Conservation (phyloP, 495 filamentous ascomycete species). For the Daldinia grandis region DNA sequence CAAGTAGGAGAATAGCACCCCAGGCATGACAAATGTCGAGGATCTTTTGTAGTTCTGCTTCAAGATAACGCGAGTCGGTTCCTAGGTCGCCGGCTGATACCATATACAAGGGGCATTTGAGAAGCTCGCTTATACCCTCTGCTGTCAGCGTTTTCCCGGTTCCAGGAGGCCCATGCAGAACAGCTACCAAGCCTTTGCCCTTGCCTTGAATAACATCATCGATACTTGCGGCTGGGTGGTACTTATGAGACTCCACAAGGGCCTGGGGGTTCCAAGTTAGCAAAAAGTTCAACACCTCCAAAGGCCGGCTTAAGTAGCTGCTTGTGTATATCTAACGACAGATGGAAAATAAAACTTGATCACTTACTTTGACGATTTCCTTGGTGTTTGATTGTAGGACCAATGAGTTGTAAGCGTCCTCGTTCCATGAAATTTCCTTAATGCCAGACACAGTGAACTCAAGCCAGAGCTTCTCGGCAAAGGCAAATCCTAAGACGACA, state of each 20-base stretch:
- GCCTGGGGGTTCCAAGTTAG: conserved; percentile 50
- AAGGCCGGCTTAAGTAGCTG: not conserved
- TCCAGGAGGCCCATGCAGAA: conserved; percentile 67
- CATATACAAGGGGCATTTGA: conserved; percentile 60
- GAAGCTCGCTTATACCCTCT: conserved; percentile 62
- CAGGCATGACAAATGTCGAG: conserved; percentile 61
- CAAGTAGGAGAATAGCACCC: conserved; percentile 66
- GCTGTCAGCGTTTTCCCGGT: conserved; percentile 69
- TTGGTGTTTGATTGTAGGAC: conserved; percentile 81
- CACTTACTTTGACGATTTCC: conserved; percentile 69
- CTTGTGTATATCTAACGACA: not conserved
- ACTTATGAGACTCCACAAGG: conserved; percentile 80
- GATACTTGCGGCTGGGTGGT: conserved; percentile 81
- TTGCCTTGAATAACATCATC: conserved; percentile 80
- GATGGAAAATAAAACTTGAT: not conserved
- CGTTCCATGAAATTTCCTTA: conserved; percentile 83
- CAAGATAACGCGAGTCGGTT: conserved; percentile 57
- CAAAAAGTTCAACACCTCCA: conserved; percentile 2
- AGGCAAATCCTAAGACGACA: conserved; percentile 91
- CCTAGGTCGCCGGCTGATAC: conserved; percentile 66
- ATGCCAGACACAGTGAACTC: conserved; percentile 88
- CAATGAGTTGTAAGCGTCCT: conserved; percentile 79
- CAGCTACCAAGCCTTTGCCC: conserved; percentile 67
- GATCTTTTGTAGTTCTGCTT: conserved; percentile 59
- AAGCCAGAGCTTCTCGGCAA: conserved; percentile 89